phyloP scores from a whole-genome alignment of 2,329 filamentous ascomycete species.

The Pleurostoma richardsiae region DNA sequence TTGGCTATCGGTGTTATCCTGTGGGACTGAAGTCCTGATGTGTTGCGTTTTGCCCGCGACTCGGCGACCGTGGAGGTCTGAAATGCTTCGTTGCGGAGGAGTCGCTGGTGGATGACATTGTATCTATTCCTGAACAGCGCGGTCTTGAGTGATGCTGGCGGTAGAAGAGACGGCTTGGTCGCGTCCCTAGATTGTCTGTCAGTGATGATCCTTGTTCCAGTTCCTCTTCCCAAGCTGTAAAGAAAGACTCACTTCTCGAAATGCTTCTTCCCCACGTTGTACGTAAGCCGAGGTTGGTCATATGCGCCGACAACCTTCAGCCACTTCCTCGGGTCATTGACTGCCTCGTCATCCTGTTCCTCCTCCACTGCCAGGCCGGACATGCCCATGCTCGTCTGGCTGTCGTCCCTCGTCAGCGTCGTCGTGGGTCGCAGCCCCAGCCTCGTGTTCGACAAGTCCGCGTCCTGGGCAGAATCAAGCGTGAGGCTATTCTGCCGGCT shows the following conservation, averaged over 20 bases:
- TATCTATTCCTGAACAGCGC: slow-evolving; percentile 84
- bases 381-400: slow-evolving; percentile 60
- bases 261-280: slow-evolving; percentile 79
- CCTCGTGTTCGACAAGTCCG: slow-evolving; percentile 48
- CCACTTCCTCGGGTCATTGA: slow-evolving; percentile 73
- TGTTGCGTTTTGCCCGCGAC: slow-evolving; percentile 51
- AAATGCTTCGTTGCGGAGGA: slow-evolving; percentile 90
- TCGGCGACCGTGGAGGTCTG: slow-evolving; percentile 73
- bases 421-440: slow-evolving; percentile 46
- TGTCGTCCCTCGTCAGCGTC: slow-evolving; percentile 50
- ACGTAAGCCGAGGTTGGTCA: slow-evolving; percentile 74
- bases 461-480: slow-evolving; percentile 49
- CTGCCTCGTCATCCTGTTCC: slow-evolving; percentile 49
- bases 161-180: slow-evolving; percentile 65
- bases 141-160: slow-evolving; percentile 76
- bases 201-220: neutral
- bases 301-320: slow-evolving; percentile 79
- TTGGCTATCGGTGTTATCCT: slow-evolving; percentile 84
- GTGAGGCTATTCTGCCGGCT: slow-evolving; percentile 60
- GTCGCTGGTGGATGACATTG: slow-evolving; percentile 84
- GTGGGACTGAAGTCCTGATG: slow-evolving; percentile 65
- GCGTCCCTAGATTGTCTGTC: slow-evolving; percentile 41
- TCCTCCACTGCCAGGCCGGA: slow-evolving; percentile 50
- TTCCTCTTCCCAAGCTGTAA: neutral
- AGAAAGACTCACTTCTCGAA: slow-evolving; percentile 65